Conservation (phyloP, 257 asterid species). For the Scutellaria baicalensis region DNA sequence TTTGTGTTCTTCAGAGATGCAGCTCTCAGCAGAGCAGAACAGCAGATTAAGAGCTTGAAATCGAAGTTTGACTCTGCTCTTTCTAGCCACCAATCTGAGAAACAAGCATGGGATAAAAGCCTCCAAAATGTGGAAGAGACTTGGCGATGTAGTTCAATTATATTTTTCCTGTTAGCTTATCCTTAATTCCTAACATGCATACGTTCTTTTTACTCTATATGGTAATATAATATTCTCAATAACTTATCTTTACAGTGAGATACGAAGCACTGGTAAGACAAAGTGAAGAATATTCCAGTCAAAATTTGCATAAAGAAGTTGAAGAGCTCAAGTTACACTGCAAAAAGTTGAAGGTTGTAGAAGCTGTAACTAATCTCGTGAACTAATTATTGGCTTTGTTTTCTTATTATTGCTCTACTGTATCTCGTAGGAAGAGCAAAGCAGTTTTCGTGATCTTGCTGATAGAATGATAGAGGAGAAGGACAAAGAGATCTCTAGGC, state of each 20-base stretch:
- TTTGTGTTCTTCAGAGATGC: slow-evolving; percentile 62
- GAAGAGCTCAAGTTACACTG: slow-evolving; percentile 54
- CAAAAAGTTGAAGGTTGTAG: slow-evolving; percentile 64
- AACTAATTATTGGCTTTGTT: slow-evolving; percentile 8
- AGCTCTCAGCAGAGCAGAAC: slow-evolving; percentile 52
- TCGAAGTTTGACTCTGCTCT: slow-evolving; percentile 62
- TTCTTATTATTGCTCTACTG: slow-evolving; percentile 13
- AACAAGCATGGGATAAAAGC: slow-evolving; percentile 76
- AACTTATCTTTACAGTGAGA: slow-evolving; percentile 53
- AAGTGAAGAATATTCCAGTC: slow-evolving; percentile 39
- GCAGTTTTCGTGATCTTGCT: slow-evolving; percentile 85
- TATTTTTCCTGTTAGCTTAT: slow-evolving; percentile 15
- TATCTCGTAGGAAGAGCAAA: slow-evolving; percentile 71
- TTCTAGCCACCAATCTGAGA: slow-evolving; percentile 69
- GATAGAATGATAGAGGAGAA: slow-evolving; percentile 97
- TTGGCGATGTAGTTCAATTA: slow-evolving; percentile 64
- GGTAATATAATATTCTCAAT: not conserved
- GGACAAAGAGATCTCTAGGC: slow-evolving; percentile 80
- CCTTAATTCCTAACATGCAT: not conserved
- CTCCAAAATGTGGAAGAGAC: slow-evolving; percentile 87
- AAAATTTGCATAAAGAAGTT: slow-evolving; percentile 50
- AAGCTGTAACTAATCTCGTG: slow-evolving; percentile 4
- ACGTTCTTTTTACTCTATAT: not conserved
- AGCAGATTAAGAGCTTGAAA: slow-evolving; percentile 63
- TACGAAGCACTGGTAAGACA: slow-evolving; percentile 67